Conservation (phyloP, 2,329 filamentous ascomycete genomes). For the Anthostomella pinea region DNA sequence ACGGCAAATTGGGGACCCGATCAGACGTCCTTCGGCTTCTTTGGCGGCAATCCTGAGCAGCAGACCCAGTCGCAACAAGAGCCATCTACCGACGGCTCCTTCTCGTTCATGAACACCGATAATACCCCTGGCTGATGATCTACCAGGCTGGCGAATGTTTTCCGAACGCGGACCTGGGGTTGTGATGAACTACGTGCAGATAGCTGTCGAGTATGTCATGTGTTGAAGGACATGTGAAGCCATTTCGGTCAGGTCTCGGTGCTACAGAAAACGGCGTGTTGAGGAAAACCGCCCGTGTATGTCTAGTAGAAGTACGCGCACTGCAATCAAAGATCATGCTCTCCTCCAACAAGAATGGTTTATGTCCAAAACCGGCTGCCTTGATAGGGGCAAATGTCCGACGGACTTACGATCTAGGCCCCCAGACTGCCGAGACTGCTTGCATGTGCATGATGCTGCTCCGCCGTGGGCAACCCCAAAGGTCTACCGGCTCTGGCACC, state of each 20-base stretch:
- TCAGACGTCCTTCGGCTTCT: conserved; percentile 49
- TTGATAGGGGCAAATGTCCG: too few relatives aligned
- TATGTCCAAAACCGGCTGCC: not conserved
- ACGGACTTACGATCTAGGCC: too few relatives aligned
- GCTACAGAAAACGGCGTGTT: not conserved
- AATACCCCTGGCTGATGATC: conserved; percentile 21
- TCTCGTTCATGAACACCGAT: conserved; percentile 29
- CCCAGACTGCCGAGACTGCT: too few relatives aligned
- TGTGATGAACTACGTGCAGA: conserved; percentile 11
- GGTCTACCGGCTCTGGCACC: too few relatives aligned
- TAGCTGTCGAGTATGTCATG: conserved; percentile 8
- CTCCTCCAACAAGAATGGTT: conserved; percentile 8
- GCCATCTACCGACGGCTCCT: conserved; percentile 30
- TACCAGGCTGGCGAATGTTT: not conserved
- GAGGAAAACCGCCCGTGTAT: conserved; percentile 9
- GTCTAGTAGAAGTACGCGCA: conserved; percentile 2
- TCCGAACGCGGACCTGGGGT: conserved; percentile 4
- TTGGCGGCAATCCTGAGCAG: conserved; percentile 34
- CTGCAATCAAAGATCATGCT: conserved; percentile 15
- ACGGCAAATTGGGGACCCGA: conserved; percentile 52
- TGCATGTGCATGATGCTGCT: too few relatives aligned
- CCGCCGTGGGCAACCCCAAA: too few relatives aligned
- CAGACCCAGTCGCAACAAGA: conserved; percentile 27
- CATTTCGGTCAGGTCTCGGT: conserved; percentile 1
- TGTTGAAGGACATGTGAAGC: conserved; percentile 7